A percentile compares a stretch with the other conserved stretches of the same genome.
Evolutionary conservation across 495 filamentous ascomycete species (phyloP).

Genomic region (Astrocystis sublimbata): DNA sequence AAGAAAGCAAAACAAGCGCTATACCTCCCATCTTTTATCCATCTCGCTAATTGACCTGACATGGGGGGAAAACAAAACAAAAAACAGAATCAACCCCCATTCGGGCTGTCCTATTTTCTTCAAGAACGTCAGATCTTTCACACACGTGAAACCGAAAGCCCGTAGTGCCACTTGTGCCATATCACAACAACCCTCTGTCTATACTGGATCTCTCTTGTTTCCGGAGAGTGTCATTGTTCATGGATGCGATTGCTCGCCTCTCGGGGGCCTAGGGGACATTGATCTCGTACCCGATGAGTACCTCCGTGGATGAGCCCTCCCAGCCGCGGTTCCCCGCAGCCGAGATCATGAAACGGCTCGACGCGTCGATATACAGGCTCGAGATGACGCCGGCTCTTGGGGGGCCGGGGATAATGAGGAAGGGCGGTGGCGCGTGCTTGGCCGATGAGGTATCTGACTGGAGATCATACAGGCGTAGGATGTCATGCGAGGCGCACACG

Average conservation of each 20-base stretch:
- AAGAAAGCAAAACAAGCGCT: background rate
- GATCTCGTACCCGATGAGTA: constrained; percentile 93
- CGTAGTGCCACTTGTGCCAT: no score
- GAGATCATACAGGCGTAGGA: constrained; percentile 88
- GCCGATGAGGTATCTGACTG: constrained; percentile 59
- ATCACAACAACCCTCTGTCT: no score
- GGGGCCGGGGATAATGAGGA: constrained; percentile 91
- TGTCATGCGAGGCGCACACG: constrained; percentile 93
- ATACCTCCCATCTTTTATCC: background rate
- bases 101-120: no score
- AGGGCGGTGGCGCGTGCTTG: constrained; percentile 82
- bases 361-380: constrained; percentile 79
- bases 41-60: no score
- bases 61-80: no score
- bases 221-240: no score
- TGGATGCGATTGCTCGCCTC: no score
- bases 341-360: constrained; percentile 86
- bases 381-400: constrained; percentile 85
- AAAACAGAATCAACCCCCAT: background rate
- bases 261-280: constrained; percentile 28
- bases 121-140: no score
- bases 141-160: no score
- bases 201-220: no score
- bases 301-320: constrained; percentile 92
- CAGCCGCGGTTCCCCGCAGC: constrained; percentile 89